Conservation (phyloP, 2,329 filamentous ascomycete species). For the Fusarium transvaalense region DNA sequence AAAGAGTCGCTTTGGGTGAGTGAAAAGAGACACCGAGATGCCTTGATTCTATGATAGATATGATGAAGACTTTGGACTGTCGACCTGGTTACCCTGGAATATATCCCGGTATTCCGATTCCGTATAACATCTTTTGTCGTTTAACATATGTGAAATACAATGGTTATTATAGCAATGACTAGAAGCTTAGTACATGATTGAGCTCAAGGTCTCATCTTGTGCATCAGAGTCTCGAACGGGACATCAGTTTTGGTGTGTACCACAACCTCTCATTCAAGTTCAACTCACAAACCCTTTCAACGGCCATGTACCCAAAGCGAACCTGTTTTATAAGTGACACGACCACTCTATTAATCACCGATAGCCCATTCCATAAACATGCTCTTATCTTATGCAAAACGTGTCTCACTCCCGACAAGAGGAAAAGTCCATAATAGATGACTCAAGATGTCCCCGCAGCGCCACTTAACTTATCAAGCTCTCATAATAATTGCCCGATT, state of each 20-base stretch:
- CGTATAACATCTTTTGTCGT: too few relatives aligned
- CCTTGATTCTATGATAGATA: neutral
- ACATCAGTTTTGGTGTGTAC: too few relatives aligned
- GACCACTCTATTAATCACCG: neutral
- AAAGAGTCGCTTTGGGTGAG: neutral
- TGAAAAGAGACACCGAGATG: neutral
- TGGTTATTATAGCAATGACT: too few relatives aligned
- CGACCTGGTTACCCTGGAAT: neutral
- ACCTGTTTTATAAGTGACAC: neutral
- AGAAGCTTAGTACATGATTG: too few relatives aligned
- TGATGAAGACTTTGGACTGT: neutral
- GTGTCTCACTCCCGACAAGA: neutral
- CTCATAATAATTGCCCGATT: neutral
- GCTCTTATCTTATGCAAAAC: conserved; percentile 2
- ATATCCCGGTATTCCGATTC: neutral
- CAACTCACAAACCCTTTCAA: neutral
- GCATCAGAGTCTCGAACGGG: too few relatives aligned
- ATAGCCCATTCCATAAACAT: conserved; percentile 1
- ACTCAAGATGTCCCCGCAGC: conserved; percentile 22
- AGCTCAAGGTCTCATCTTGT: too few relatives aligned
- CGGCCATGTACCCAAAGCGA: neutral
- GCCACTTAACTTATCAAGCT: conserved; percentile 13
- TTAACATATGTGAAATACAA: too few relatives aligned
- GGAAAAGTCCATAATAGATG: conserved; percentile 5
- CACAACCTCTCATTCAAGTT: neutral